Conservation (phyloP, 768 basidiomycete species). For the Coprinopsis sp. region DNA sequence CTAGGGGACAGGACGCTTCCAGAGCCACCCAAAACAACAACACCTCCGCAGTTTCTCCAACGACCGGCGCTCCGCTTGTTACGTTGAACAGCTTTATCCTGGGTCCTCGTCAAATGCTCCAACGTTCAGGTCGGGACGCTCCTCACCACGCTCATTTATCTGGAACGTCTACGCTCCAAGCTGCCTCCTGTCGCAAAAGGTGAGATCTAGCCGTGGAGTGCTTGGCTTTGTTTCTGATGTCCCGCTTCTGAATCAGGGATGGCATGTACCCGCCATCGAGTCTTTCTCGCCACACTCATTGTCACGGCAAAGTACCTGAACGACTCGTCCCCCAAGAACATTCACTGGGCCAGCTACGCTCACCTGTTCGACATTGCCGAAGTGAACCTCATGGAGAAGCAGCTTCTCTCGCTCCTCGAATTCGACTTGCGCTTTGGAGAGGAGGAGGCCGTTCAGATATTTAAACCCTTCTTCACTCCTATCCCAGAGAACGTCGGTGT, state of each 20-base stretch:
- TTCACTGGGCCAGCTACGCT: constrained; percentile 84
- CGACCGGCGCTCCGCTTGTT: constrained; percentile 31
- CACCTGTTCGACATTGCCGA: constrained; percentile 69
- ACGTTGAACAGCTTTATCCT: constrained; percentile 82
- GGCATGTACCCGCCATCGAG: constrained; percentile 89
- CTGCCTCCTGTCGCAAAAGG: constrained; percentile 84
- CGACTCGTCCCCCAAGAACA: constrained; percentile 93
- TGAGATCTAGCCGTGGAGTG: constrained; percentile 26
- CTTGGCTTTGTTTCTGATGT: constrained; percentile 1
- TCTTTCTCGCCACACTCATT: constrained; percentile 95
- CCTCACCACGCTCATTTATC: constrained; percentile 85
- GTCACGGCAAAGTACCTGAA: constrained; percentile 96
- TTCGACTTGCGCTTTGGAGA: constrained; percentile 91
- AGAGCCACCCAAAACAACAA: not conserved
- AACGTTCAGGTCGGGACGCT: constrained; percentile 91
- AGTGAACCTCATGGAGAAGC: constrained; percentile 96
- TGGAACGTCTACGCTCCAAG: constrained; percentile 78
- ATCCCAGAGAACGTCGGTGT: constrained; percentile 21
- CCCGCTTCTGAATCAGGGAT: constrained; percentile 45
- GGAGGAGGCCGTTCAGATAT: constrained; percentile 64
- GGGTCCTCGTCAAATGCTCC: constrained; percentile 69
- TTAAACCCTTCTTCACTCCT: constrained; percentile 61
- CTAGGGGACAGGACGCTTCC: not conserved
- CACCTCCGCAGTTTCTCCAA: constrained; percentile 5
- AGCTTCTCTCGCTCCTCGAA: constrained; percentile 88